phyloP scores from a whole-genome alignment of 2,329 filamentous ascomycete species.

The Bipolaris gigantea region DNA sequence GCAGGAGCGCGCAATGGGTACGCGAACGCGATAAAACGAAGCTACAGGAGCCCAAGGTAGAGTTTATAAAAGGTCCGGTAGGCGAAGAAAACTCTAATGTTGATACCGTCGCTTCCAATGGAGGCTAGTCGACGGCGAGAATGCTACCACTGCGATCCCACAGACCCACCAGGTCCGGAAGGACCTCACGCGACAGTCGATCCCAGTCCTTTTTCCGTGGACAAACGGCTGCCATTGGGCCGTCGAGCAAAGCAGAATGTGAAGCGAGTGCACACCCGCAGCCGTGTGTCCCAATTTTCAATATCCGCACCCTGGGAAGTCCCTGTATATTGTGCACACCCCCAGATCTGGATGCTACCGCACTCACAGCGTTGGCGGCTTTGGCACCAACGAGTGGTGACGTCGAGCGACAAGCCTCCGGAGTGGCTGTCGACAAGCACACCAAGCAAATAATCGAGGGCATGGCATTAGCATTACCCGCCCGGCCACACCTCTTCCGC shows the following conservation, averaged over 20 bases:
- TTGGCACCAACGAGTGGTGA: conserved; percentile 1
- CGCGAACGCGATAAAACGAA: conserved; percentile 11
- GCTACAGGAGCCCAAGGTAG: conserved; percentile 5
- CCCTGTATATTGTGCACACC: conserved; percentile 1
- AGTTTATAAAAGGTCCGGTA: conserved; percentile 25
- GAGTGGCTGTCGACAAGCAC: conserved; percentile 21
- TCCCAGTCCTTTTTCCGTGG: conserved; percentile 8
- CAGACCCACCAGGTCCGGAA: conserved; percentile 21
- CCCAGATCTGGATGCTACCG: conserved; percentile 8
- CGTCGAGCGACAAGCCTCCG: conserved; percentile 17
- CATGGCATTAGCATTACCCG: conserved; percentile 10
- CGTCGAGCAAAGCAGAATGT: not conserved
- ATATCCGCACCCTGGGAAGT: not conserved
- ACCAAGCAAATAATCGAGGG: conserved; percentile 12
- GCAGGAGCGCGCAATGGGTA: conserved; percentile 6
- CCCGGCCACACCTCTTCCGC: not conserved
- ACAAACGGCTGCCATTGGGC: conserved; percentile 4
- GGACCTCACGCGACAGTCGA: conserved; percentile 20
- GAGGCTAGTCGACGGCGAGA: conserved; percentile 13
- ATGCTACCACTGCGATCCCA: conserved; percentile 14
- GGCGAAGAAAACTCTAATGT: conserved; percentile 27
- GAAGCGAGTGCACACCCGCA: conserved; percentile 1
- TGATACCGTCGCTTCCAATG: conserved; percentile 22
- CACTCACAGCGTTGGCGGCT: not conserved
- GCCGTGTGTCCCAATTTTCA: conserved; percentile 2